Base-by-base conservation (phyloP, 192 early-diverging fungal species). In the Oehlia diaphana region DNA sequence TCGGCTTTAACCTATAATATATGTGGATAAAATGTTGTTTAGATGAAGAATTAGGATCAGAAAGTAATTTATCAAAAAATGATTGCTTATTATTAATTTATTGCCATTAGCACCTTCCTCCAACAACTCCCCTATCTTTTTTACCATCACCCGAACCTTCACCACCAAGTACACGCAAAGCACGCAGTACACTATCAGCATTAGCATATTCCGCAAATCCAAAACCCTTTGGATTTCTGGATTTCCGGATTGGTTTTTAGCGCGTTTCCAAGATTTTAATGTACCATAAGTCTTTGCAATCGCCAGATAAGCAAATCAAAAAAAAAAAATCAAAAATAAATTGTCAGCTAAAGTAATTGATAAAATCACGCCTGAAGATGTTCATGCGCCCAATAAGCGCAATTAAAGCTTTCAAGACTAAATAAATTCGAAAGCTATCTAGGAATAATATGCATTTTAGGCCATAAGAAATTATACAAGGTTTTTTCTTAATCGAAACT, bases 181-280 rank as follows among this genome's bases (percentile, higher is more conserved):
- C 92, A 28, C 91, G 82, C 31, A 92, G 71, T 6, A 93, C 83
- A 67, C 88, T 86, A 47, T 92, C 91, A 12, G 91, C 83, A 69
- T 92, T 81, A 6, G 85, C 88, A 82, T 92, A 95, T 63, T 91
- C 89, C 65, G 90, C 91, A 81, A 95, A 94, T 7, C 93, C 93
- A 84, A 93, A 94, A 0, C 85, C 88, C 68, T 92, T 94, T 2
- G 89, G 90, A 26, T 88, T 26, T 26, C 26, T 26, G 26, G 26
- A 26, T 26, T 89, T 12, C 92, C 92, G 10, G 84, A 58, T 39
- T 83, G 80, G 76, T 94, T 92, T 72, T 84, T 87, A 19, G 92
- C 86, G 31, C 93, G 88, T 79, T 92, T 92, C 93, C 93, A 95
- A 37, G 84, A 85, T 39, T 82, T 66, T 16, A 95, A 77, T 10